Evolutionary conservation across 176 grass and related monocot species (phyloP), one percentile per base, ranked within the genome.

Genomic region (Oropetium thomaeum): DNA sequence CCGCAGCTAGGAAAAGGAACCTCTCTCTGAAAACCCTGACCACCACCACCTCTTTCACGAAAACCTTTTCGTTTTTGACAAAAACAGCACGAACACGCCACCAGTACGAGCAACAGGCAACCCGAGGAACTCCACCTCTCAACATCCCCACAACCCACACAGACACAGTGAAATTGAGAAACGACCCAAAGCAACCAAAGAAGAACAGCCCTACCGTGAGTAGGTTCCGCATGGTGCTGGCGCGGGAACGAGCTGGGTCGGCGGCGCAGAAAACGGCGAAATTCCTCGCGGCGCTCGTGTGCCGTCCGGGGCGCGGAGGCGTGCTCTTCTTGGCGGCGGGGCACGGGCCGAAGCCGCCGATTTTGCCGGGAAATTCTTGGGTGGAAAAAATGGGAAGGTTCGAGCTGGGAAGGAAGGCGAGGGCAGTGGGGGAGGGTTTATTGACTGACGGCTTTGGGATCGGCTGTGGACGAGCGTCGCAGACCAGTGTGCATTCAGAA

Each of bases 161-260:
- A 78, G 45, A 29, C 5, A 63, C 54, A 51, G 69, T 35, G 1
- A 19, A n/a, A n/a, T n/a, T n/a, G 32, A 22, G 44, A 27, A 38
- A 8, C 11, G 10, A 25, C 25, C 2, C 22, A 13, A 58, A 22
- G 60, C 7, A 35, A 7, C 4, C n/a, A 32, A 42, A 40, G 64
- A 23, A 11, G 10, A 29, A 17, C 11, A 23, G 29, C 2, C 44
- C 31, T 59, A 92, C 90, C 82, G 74, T 71, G 27, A 92, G 82
- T 25, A 92, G 90, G 72, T 77, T 92, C 41, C 47, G 41, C 90
- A 92, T 89, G 74, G 31, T 71, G 32, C n/a, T 49, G n/a, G 26
- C 9, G 39, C 26, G 4, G 28, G 48, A 60, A 48, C 32, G 38
- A 19, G 10, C 37, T 1, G 57, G 68, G 62, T 30, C 37, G 32